These are phyloP conservation scores for Secale cereale DNA, from an alignment of 176 grass and related monocot species.

Conservation along the genomic window DNA sequence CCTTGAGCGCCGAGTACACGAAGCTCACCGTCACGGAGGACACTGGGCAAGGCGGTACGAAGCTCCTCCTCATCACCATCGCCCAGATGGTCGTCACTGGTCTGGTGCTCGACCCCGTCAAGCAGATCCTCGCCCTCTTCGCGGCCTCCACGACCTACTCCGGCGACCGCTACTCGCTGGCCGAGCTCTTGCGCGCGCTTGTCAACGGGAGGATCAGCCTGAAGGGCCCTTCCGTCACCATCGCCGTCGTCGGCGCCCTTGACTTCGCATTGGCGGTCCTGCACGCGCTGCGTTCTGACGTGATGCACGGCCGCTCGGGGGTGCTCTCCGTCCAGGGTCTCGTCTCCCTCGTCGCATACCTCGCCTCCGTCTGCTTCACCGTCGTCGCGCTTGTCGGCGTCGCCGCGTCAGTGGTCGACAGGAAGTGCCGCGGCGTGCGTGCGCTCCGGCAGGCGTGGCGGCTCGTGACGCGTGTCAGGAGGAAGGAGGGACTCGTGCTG, in stretches of 20 bases:
- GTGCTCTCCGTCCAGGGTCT: neutral
- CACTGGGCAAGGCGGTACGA: neutral
- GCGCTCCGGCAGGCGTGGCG: constrained; percentile 18
- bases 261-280: neutral
- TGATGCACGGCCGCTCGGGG: neutral
- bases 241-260: neutral
- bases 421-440: neutral
- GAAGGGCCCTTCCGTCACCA: constrained; percentile 20
- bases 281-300: neutral
- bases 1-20: too few species aligned
- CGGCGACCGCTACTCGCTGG: constrained; percentile 5
- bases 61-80: neutral
- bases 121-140: neutral
- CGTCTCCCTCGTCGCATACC: neutral
- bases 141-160: constrained; percentile 26
- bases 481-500: constrained; percentile 16
- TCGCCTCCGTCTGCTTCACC: constrained; percentile 7
- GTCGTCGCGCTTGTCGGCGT: neutral
- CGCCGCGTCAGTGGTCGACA: neutral
- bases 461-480: constrained; percentile 5
- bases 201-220: neutral
- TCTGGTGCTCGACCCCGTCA: neutral
- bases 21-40: neutral
- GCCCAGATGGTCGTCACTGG: fast-evolving
- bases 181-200: neutral